Percentiles rank a stretch among this genome's conserved stretches.
Evolutionary conservation across 371 early-diverging fungal genomes (phyloP).

Genomic region (Lichtheimia ramosa): DNA sequence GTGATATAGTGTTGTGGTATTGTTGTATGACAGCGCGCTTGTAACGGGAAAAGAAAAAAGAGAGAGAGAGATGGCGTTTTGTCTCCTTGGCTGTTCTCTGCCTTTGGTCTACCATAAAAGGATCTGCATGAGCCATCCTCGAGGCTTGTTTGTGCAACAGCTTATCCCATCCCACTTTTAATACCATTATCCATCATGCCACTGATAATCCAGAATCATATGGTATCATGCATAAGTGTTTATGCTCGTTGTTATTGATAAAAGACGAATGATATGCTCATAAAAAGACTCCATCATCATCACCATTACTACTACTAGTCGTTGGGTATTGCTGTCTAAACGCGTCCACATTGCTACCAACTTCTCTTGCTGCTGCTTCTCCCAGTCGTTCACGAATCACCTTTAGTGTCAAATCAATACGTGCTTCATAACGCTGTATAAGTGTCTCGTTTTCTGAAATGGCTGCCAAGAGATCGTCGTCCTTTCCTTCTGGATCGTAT

Average conservation of each 20-base stretch:
- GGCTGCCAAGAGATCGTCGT: slow-evolving; percentile 31
- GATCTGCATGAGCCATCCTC: too few species aligned
- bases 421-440: slow-evolving; percentile 34
- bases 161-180: too few species aligned
- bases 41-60: too few species aligned
- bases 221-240: too few species aligned
- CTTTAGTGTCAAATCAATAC: slow-evolving; percentile 32
- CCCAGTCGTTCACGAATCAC: slow-evolving; percentile 41
- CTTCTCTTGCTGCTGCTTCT: slow-evolving; percentile 42
- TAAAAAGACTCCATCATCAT: slow-evolving; percentile 22
- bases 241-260: background rate
- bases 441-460: slow-evolving; percentile 37
- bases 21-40: too few species aligned
- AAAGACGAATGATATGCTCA: background rate
- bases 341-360: slow-evolving; percentile 33
- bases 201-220: too few species aligned
- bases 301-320: background rate
- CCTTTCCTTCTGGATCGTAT: slow-evolving; percentile 31
- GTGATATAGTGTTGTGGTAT: too few species aligned
- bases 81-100: too few species aligned
- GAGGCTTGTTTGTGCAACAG: too few species aligned
- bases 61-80: too few species aligned
- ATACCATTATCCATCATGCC: too few species aligned
- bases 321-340: slow-evolving; percentile 26
- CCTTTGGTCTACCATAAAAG: too few species aligned